A percentile compares a stretch with the other conserved stretches of the same genome.
phyloP scores from a whole-genome alignment of 192 early-diverging fungal genomes.

The Pecoramyces ruminantium region DNA sequence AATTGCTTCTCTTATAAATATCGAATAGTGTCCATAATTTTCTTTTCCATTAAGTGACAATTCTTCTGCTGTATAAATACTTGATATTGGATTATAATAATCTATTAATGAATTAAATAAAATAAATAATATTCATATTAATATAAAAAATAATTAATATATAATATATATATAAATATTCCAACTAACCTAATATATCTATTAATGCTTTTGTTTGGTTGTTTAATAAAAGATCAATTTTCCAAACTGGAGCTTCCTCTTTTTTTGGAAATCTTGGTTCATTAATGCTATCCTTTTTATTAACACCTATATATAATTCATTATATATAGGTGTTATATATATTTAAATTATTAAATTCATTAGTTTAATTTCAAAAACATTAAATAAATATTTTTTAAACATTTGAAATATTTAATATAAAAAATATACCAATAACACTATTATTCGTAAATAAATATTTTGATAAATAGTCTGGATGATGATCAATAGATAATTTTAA shows the following conservation, averaged over 20 bases:
- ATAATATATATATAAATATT: too few species aligned
- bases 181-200: not conserved
- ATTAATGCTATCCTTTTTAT: not conserved
- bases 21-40: not conserved
- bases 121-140: too few species aligned
- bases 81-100: not conserved
- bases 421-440: not conserved
- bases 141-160: too few species aligned
- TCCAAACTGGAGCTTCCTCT: not conserved
- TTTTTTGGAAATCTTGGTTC: not conserved
- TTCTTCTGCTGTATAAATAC: not conserved
- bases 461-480: not conserved
- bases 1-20: not conserved
- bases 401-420: too few species aligned
- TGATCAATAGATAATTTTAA: not conserved
- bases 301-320: not conserved
- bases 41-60: not conserved
- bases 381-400: too few species aligned
- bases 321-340: too few species aligned
- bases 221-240: not conserved
- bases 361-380: too few species aligned
- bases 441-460: not conserved
- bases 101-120: not conserved
- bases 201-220: not conserved
- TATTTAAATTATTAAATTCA: too few species aligned